These are phyloP conservation scores for Ogataea corticis DNA, from an alignment of 805 yeast species.

Conservation along the genomic window DNA sequence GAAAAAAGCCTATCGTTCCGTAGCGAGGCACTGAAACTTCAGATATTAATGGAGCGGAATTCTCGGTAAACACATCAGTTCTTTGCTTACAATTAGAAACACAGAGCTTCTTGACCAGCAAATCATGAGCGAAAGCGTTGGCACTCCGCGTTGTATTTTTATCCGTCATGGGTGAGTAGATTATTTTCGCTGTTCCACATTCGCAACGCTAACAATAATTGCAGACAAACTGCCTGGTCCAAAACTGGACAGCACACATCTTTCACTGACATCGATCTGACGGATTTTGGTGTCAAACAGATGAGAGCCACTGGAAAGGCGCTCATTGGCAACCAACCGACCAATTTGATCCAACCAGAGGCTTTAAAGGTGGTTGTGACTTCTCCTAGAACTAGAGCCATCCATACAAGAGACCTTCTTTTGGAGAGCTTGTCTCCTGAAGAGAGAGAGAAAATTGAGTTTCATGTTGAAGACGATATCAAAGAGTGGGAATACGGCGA, in stretches of 20 bases:
- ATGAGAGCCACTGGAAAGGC: slow-evolving; percentile 72
- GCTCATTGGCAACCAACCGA: slow-evolving; percentile 57
- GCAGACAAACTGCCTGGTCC: slow-evolving; percentile 92
- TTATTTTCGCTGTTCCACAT: too few species aligned
- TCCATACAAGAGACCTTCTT: slow-evolving; percentile 68
- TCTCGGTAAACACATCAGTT: too few species aligned
- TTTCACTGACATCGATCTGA: slow-evolving; percentile 75
- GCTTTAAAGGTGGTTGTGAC: slow-evolving; percentile 64
- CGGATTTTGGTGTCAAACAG: slow-evolving; percentile 74
- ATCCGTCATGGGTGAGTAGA: slow-evolving; percentile 66
- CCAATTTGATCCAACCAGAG: slow-evolving; percentile 59
- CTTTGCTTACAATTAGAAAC: too few species aligned
- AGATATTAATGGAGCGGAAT: background rate
- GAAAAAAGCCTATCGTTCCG: background rate
- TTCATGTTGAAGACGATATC: slow-evolving; percentile 62
- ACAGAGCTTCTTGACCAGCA: background rate
- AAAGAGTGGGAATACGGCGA: slow-evolving; percentile 98
- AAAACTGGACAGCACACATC: slow-evolving; percentile 92
- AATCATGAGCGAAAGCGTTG: slow-evolving; percentile 3
- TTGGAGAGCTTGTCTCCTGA: slow-evolving; percentile 48
- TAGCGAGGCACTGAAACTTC: background rate
- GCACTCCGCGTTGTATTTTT: slow-evolving; percentile 66
- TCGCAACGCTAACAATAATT: background rate
- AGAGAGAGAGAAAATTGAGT: slow-evolving; percentile 42
- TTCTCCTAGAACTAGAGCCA: slow-evolving; percentile 83